A percentile compares a stretch with the other conserved stretches of the same genome.
These are phyloP conservation scores for Xanthoceras sorbifolium DNA, from an alignment of 345 rosid genomes.

Conservation along the genomic window DNA sequence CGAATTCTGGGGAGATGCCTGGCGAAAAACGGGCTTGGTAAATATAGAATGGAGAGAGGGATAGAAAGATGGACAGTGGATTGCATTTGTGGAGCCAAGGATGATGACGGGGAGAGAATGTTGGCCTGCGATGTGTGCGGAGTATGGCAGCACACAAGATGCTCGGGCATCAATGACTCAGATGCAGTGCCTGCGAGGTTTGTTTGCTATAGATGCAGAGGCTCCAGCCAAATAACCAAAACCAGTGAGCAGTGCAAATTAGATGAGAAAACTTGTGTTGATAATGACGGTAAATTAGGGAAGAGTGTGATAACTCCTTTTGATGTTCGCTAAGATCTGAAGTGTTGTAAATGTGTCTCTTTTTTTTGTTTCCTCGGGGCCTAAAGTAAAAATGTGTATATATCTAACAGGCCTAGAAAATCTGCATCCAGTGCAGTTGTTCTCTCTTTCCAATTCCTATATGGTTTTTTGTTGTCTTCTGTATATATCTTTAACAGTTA, in stretches of 20 bases:
- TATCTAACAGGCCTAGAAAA: slow-evolving; percentile 20
- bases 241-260: slow-evolving; percentile 14
- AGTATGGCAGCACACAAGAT: slow-evolving; percentile 77
- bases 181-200: slow-evolving; percentile 59
- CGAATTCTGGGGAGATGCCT: slow-evolving; percentile 50
- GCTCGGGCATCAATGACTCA: slow-evolving; percentile 52
- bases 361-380: not conserved
- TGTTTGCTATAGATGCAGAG: slow-evolving; percentile 48
- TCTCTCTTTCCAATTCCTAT: slow-evolving; percentile 5
- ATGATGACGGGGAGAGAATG: slow-evolving; percentile 82
- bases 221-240: slow-evolving; percentile 7
- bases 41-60: slow-evolving; percentile 68
- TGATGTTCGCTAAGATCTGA: slow-evolving; percentile 14
- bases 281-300: slow-evolving; percentile 11
- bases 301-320: slow-evolving; percentile 18
- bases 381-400: slow-evolving; percentile 27
- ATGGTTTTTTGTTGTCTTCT: not conserved
- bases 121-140: slow-evolving; percentile 69
- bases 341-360: slow-evolving; percentile 21
- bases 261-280: slow-evolving; percentile 13
- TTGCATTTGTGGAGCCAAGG: slow-evolving; percentile 69
- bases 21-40: slow-evolving; percentile 36
- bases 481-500: not conserved
- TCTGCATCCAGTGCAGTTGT: slow-evolving; percentile 19
- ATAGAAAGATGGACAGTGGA: slow-evolving; percentile 66